Evolutionary conservation across 306 rosid genomes (phyloP), one percentile per base, ranked within the genome.

Genomic region (Amphicarpaea edgeworthii): DNA sequence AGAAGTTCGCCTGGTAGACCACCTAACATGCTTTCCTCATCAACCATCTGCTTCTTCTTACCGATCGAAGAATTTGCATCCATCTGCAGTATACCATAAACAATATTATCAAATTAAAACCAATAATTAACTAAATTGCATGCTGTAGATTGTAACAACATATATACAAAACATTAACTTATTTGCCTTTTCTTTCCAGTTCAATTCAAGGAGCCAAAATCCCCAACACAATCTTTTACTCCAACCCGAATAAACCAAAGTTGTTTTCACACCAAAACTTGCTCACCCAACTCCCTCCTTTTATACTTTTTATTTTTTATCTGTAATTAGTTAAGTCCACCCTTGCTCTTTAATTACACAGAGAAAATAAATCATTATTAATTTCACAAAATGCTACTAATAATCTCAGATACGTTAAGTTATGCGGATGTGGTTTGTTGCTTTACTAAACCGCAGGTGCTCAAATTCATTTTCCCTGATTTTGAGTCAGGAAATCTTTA

Each of bases 1-100:
- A 70, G 19, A 38, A 79, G 20, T 1, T 0, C 24, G 0, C 7
- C 20, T 3, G 65, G 77, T 1, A 79, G 66, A 71, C 62, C 82
- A 26, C 6, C 1, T 12, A 79, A n/a, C 40, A n/a, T n/a, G n/a
- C n/a, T n/a, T n/a, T 26, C 53, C 7, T 37, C n/a, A 1, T 32
- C 8, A 0, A 2, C 17, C 14, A 30, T 50, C 57, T 15, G 55
- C 30, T 3, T 1, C 68, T 57, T 41, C n/a, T n/a, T n/a, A n/a
- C n/a, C n/a, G n/a, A n/a, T 12, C n/a, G 10, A 49, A 69, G 61
- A 69, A 2, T 37, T 41, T 9, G 4, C 34, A 17, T 28, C 61
- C 61, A 61, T 3, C 12, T 54, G 7, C 7, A 34, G 19, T 20
- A 54, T 17, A 38, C 43, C 2, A 72, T 40, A 55, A 45, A 23